Percentiles rank a stretch among this genome's conserved stretches.
Conservation (phyloP, 768 basidiomycete species). For the Mycena metata region DNA sequence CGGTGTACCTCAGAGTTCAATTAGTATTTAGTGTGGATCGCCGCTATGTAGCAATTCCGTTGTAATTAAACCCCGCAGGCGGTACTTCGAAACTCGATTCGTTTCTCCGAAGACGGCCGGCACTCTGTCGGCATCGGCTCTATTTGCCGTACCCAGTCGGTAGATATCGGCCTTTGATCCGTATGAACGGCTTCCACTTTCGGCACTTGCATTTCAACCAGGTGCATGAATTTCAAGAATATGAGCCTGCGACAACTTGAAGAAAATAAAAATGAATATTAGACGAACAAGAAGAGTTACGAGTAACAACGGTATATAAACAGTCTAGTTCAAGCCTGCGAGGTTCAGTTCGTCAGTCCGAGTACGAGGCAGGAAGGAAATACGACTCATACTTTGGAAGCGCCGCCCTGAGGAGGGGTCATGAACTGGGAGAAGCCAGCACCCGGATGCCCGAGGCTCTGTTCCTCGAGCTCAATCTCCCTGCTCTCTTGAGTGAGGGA, state of each 20-base stretch:
- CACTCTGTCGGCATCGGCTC: too few species aligned
- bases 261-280: too few species aligned
- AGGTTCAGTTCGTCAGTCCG: conserved; percentile 1
- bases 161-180: too few species aligned
- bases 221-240: too few species aligned
- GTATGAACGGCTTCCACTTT: too few species aligned
- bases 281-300: too few species aligned
- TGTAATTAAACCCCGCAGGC: too few species aligned
- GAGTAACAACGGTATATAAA: background rate
- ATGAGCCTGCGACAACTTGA: too few species aligned
- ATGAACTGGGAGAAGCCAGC: conserved; percentile 38
- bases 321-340: conserved; percentile 4
- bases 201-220: too few species aligned
- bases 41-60: background rate
- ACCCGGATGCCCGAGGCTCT: conserved; percentile 39
- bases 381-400: conserved; percentile 6
- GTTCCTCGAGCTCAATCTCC: conserved; percentile 57
- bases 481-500: conserved; percentile 55
- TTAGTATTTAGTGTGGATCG: conserved; percentile 20
- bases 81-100: too few species aligned
- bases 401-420: conserved; percentile 26
- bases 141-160: too few species aligned
- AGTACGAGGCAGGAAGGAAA: background rate
- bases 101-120: too few species aligned
- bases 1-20: background rate